A percentile compares a stretch with the other conserved stretches of the same genome.
These are phyloP conservation scores for Gossypioides kirkii DNA, from an alignment of 345 rosid species.

Conservation along the genomic window DNA sequence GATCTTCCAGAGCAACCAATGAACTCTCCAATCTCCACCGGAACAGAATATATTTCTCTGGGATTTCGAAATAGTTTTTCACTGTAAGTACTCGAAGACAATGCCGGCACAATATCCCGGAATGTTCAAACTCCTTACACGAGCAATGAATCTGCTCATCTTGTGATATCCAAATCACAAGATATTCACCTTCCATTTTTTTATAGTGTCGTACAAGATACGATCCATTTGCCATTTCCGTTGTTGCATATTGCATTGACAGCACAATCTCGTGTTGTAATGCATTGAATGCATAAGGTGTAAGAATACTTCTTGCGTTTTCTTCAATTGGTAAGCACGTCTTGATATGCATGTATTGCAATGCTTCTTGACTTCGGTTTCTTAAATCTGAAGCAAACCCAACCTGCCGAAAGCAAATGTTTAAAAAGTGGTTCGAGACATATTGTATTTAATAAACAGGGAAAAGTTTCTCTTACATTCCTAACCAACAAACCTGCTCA, in stretches of 20 bases:
- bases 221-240: slow-evolving; percentile 84
- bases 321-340: slow-evolving; percentile 85
- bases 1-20: slow-evolving; percentile 37
- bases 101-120: slow-evolving; percentile 82
- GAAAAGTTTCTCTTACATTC: not conserved
- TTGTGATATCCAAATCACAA: slow-evolving; percentile 65
- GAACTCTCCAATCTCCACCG: slow-evolving; percentile 72
- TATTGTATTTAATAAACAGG: not conserved
- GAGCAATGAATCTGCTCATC: slow-evolving; percentile 85
- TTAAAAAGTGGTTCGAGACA: not conserved
- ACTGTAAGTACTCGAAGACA: slow-evolving; percentile 56
- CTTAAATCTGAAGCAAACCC: slow-evolving; percentile 42
- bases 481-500: slow-evolving; percentile 57
- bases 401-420: slow-evolving; percentile 44
- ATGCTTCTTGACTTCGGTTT: slow-evolving; percentile 31
- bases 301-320: slow-evolving; percentile 65
- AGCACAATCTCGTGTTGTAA: slow-evolving; percentile 74
- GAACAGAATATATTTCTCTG: slow-evolving; percentile 63
- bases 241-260: slow-evolving; percentile 65
- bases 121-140: slow-evolving; percentile 85
- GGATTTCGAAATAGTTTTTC: slow-evolving; percentile 80
- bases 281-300: slow-evolving; percentile 71
- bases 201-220: slow-evolving; percentile 66
- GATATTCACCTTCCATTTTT: slow-evolving; percentile 76
- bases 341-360: slow-evolving; percentile 48